These are phyloP conservation scores for sweet orange (Citrus sinensis) DNA, from an alignment of 345 rosid genomes.

Conservation along the genomic window DNA sequence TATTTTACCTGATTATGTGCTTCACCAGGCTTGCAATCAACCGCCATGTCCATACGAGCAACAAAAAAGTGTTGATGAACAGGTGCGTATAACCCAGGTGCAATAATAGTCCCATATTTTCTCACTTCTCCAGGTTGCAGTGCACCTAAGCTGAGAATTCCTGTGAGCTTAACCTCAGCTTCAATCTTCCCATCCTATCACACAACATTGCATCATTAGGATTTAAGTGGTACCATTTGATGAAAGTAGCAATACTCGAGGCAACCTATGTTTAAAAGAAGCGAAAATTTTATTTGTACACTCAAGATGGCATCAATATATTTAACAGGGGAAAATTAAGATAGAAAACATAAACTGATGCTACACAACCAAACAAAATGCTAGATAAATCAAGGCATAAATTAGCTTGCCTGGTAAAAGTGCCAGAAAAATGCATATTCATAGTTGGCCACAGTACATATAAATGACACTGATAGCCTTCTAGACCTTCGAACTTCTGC, in stretches of 20 bases:
- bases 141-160: conserved; percentile 74
- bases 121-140: conserved; percentile 66
- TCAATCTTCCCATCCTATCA: conserved; percentile 69
- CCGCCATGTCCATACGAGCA: conserved; percentile 77
- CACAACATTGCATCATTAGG: conserved; percentile 4
- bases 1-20: conserved; percentile 51
- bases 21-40: conserved; percentile 75
- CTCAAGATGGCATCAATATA: not conserved
- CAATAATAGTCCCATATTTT: conserved; percentile 71
- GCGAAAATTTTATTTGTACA: not conserved
- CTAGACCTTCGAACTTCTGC: conserved; percentile 80
- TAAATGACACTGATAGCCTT: conserved; percentile 56
- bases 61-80: conserved; percentile 85
- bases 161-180: conserved; percentile 76
- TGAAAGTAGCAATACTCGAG: not conserved
- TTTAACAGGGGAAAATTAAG: conserved; percentile 1
- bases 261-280: conserved; percentile 7
- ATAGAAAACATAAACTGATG: conserved; percentile 1
- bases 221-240: conserved; percentile 1
- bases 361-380: conserved; percentile 5
- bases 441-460: conserved; percentile 74
- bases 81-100: conserved; percentile 78
- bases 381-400: not conserved
- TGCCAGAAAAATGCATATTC: conserved; percentile 79
- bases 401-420: conserved; percentile 63